These are phyloP conservation scores for Tulasnella sp. DNA, from an alignment of 768 basidiomycete genomes.

Conservation along the genomic window DNA sequence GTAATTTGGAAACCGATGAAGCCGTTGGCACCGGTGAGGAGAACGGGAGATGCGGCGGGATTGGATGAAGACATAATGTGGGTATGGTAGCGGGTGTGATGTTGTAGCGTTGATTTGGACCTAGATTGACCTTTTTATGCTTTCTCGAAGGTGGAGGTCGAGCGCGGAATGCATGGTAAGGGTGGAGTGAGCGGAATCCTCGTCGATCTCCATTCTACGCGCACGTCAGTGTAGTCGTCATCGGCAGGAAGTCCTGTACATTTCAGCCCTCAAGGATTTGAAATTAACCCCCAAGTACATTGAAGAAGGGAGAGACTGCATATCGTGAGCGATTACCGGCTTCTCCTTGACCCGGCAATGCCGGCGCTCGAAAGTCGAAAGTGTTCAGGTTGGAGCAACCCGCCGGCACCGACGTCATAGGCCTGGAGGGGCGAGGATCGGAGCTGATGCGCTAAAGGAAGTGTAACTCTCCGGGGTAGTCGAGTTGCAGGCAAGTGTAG, in stretches of 20 bases:
- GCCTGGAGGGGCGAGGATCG: not conserved
- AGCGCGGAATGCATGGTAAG: not conserved
- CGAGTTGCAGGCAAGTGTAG: no score
- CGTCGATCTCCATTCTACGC: no score
- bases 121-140: not conserved
- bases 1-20: constrained; percentile 54
- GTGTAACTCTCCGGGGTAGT: no score
- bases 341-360: no score
- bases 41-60: constrained; percentile 26
- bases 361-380: no score
- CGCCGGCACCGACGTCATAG: not conserved
- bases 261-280: no score
- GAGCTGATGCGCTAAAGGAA: no score
- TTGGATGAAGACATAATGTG: constrained; percentile 28
- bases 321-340: no score
- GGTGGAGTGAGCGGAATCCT: not conserved
- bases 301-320: no score
- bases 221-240: no score
- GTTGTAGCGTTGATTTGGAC: not conserved
- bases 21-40: constrained; percentile 51
- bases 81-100: not conserved
- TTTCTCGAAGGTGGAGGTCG: not conserved
- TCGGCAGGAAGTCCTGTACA: no score
- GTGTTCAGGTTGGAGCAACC: not conserved
- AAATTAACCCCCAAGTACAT: no score